Base-by-base conservation (phyloP, 257 asterid species). In the Echium plantagineum region DNA sequence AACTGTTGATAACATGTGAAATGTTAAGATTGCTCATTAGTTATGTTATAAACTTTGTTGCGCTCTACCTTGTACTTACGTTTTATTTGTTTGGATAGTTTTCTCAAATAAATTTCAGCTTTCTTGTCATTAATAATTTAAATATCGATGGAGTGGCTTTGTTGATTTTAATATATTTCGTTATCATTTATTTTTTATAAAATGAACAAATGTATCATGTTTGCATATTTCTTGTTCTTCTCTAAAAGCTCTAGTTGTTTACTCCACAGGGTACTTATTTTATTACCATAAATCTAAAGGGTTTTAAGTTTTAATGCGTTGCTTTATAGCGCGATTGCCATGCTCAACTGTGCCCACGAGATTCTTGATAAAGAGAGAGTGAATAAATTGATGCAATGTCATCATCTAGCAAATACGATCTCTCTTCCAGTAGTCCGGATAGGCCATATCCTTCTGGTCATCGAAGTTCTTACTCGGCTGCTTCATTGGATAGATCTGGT, bases 381-480 rank as follows among this genome's bases (percentile, higher is more conserved):
- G 79, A 73, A 84, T 81, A 73, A 75, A 67, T 78, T 81, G 87
- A 79, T 81, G 84, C 90, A 58, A 90, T 90, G 97, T 80, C 94
- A 72, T 89, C 94, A 72, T 83, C 94, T 74, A 80, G 89, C 79
- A 90, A 87, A 77, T 85, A 77, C 73, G 96, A 87, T 77, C 72
- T 71, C 58, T 77, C 94, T 80, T 85, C 94, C 63, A 77, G 80
- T 77, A 87, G 94, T 80, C 91, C 95, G 60, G 96, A 90, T 73
- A 87, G 89, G 85, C 76, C 83, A 42, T 83, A 85, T 71, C 65
- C 83, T 64, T 71, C 97, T 67, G 90, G 80, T 60, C 85, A 76
- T 74, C 95, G 96, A 71, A 84, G 87, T 69, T 80, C 94, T 54
- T 83, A 77, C 65, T 75, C 81, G 48, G 65, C 82, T 61, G 72